Percentiles rank a stretch among this genome's conserved stretches.
Conservation (phyloP, 75 land plant species). For the Picea sitchensis region DNA sequence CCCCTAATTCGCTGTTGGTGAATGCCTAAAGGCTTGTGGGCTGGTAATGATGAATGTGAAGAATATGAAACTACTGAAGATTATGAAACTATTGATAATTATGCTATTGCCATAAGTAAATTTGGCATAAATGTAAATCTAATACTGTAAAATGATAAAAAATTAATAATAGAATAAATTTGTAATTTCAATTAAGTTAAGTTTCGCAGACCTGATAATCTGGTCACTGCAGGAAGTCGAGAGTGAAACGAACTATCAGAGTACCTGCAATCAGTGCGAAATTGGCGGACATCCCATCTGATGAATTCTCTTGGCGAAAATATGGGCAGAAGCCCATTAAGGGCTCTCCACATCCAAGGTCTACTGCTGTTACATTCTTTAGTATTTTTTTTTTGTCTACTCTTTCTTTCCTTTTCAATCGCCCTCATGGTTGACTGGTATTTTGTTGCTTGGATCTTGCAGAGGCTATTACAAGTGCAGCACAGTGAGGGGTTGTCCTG, state of each 20-base stretch:
- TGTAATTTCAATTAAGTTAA: too few relatives aligned
- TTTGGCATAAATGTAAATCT: too few relatives aligned
- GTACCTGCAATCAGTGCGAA: slow-evolving; percentile 81
- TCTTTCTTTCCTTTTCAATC: neutral
- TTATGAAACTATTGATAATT: too few relatives aligned
- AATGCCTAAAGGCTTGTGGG: too few relatives aligned
- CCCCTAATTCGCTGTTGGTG: too few relatives aligned
- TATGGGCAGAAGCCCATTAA: slow-evolving; percentile 94
- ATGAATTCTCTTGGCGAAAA: slow-evolving; percentile 87
- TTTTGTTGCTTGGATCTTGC: slow-evolving; percentile 31
- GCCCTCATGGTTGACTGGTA: neutral
- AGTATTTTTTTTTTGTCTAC: neutral
- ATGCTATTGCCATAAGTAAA: too few relatives aligned
- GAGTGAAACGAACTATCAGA: slow-evolving; percentile 50
- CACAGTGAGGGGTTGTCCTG: slow-evolving; percentile 52
- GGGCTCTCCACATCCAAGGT: slow-evolving; percentile 93
- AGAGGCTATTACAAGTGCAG: slow-evolving; percentile 65
- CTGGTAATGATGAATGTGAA: too few relatives aligned
- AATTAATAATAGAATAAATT: too few relatives aligned
- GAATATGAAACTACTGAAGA: too few relatives aligned
- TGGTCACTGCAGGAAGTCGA: slow-evolving; percentile 40
- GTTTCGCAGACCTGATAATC: too few relatives aligned
- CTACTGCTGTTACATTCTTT: neutral
- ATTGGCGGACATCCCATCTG: slow-evolving; percentile 85
- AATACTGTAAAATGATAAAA: too few relatives aligned